These are phyloP conservation scores for Cordyceps cicadae DNA, from an alignment of 2,329 filamentous ascomycete species.

Conservation along the genomic window DNA sequence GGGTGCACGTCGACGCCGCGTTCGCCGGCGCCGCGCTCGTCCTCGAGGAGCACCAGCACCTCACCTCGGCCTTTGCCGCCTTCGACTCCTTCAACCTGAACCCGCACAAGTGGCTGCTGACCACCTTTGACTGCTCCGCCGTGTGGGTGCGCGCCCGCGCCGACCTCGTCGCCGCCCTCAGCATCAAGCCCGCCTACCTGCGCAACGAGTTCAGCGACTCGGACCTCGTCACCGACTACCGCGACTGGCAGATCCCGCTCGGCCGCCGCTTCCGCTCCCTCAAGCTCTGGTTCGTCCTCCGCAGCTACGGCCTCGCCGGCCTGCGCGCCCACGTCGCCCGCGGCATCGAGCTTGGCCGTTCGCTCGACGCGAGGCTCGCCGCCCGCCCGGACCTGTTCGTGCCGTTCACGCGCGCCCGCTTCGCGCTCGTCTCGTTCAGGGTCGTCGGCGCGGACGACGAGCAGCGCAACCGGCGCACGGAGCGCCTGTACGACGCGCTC, in stretches of 20 bases:
- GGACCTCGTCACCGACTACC: slow-evolving; percentile 85
- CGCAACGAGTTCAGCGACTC: slow-evolving; percentile 71
- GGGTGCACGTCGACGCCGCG: slow-evolving; percentile 91
- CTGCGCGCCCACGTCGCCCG: slow-evolving; percentile 65
- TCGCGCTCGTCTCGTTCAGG: slow-evolving; percentile 71
- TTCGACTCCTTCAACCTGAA: slow-evolving; percentile 93
- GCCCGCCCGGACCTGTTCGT: slow-evolving; percentile 62
- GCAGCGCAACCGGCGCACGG: slow-evolving; percentile 59
- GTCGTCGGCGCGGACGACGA: slow-evolving; percentile 41
- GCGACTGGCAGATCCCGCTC: slow-evolving; percentile 94
- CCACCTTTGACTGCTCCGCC: slow-evolving; percentile 81
- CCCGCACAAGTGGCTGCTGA: slow-evolving; percentile 95
- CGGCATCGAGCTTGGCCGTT: slow-evolving; percentile 60
- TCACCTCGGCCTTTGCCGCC: slow-evolving; percentile 50
- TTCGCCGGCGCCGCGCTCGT: slow-evolving; percentile 84
- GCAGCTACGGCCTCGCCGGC: slow-evolving; percentile 71
- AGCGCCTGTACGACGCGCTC: slow-evolving; percentile 65
- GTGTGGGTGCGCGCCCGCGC: slow-evolving; percentile 68
- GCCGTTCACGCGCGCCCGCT: slow-evolving; percentile 65
- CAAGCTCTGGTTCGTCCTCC: slow-evolving; percentile 92
- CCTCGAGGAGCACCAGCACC: slow-evolving; percentile 68
- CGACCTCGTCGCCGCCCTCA: slow-evolving; percentile 64
- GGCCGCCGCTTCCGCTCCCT: slow-evolving; percentile 79
- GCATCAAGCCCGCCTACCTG: slow-evolving; percentile 73
- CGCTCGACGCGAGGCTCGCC: slow-evolving; percentile 55